phyloP scores from a whole-genome alignment of 768 basidiomycete genomes.

The Tylopilus cervinicoccineus region DNA sequence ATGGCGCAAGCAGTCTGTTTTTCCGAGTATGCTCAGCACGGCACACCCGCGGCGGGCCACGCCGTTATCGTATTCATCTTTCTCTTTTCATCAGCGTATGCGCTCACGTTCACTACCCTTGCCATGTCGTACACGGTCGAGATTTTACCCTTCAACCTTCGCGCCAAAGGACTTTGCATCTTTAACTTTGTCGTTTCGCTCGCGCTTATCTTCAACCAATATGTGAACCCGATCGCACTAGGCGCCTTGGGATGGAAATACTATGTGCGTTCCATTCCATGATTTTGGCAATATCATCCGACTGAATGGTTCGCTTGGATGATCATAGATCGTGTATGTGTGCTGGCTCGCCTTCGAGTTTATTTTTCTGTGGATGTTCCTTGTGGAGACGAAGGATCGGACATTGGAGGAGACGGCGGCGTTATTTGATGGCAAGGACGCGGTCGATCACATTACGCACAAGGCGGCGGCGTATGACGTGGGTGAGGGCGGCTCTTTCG shows the following conservation, averaged over 20 bases:
- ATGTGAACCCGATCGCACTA: slow-evolving; percentile 76
- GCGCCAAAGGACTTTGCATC: slow-evolving; percentile 75
- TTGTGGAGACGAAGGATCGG: slow-evolving; percentile 28
- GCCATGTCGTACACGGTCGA: slow-evolving; percentile 63
- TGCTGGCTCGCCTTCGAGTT: slow-evolving; percentile 17
- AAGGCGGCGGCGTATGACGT: slow-evolving; percentile 3
- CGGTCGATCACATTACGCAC: slow-evolving; percentile 14
- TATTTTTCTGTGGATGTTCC: slow-evolving; percentile 9
- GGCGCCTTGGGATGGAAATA: slow-evolving; percentile 50
- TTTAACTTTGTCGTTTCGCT: slow-evolving; percentile 68
- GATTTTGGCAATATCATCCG: background rate
- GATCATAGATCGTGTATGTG: slow-evolving; percentile 17
- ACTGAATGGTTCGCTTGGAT: background rate
- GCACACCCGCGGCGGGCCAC: slow-evolving; percentile 46
- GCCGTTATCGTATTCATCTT: slow-evolving; percentile 53
- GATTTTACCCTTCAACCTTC: slow-evolving; percentile 74
- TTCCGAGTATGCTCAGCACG: slow-evolving; percentile 47
- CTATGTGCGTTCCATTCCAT: slow-evolving; percentile 9
- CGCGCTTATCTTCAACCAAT: slow-evolving; percentile 73
- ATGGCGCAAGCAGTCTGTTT: slow-evolving; percentile 65
- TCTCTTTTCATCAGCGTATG: slow-evolving; percentile 46
- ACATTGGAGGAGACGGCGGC: slow-evolving; percentile 74
- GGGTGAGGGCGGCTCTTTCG: background rate
- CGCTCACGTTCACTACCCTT: slow-evolving; percentile 77
- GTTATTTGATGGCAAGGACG: slow-evolving; percentile 61